Evolutionary conservation across 2,329 filamentous ascomycete genomes (phyloP).

Genomic region (Colletotrichum viniferum): DNA sequence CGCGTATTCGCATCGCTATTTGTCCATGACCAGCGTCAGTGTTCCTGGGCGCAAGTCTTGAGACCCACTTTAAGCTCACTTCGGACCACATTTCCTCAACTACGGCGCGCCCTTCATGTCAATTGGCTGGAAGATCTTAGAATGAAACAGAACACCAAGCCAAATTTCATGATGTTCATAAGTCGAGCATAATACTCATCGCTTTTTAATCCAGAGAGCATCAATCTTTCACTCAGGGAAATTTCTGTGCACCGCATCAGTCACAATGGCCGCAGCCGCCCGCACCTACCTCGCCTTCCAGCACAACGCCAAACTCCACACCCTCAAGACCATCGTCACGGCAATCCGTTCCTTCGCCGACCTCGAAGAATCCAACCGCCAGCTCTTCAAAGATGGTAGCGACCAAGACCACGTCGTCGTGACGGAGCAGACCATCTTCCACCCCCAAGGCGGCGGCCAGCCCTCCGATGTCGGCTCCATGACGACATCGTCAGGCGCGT

Average conservation of each 20-base stretch:
- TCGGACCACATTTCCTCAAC: background rate
- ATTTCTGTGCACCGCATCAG: background rate
- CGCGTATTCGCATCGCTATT: background rate
- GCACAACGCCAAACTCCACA: constrained; percentile 46
- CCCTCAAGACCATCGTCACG: constrained; percentile 46
- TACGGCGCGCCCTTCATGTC: constrained; percentile 1
- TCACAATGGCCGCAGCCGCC: constrained; percentile 22
- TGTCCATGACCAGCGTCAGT: too few relatives aligned
- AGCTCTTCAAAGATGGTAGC: constrained; percentile 62
- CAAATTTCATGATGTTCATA: background rate
- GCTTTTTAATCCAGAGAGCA: background rate
- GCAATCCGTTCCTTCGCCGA: constrained; percentile 52
- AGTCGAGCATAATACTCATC: rapidly evolving
- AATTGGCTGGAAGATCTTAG: background rate
- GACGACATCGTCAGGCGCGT: constrained; percentile 28
- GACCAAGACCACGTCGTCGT: constrained; percentile 61
- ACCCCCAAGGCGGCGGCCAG: constrained; percentile 77
- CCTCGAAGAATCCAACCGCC: constrained; percentile 54
- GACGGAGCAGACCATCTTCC: constrained; percentile 73
- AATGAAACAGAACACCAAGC: background rate
- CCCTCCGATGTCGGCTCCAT: constrained; percentile 71
- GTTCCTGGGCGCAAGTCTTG: background rate
- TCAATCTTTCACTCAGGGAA: background rate
- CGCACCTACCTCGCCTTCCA: constrained; percentile 50
- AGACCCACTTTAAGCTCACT: background rate